Conservation (phyloP, 2,329 filamentous ascomycete genomes). For the Xylariaceae sp. region DNA sequence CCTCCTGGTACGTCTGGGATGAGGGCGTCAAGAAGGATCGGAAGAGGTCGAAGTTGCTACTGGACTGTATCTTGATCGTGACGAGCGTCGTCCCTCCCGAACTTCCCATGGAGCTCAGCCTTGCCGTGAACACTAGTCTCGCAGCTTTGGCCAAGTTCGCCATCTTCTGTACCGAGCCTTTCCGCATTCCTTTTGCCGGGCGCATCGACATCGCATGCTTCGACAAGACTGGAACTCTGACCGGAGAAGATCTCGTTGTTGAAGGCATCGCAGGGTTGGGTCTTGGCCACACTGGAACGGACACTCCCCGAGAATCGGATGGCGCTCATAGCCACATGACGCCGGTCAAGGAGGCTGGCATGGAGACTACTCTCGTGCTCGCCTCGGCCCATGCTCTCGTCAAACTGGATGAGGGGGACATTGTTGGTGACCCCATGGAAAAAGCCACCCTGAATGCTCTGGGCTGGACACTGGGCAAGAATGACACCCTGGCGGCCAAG, state of each 20-base stretch:
- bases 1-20: slow-evolving; percentile 98
- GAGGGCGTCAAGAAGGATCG: slow-evolving; percentile 91
- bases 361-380: slow-evolving; percentile 86
- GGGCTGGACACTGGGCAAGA: slow-evolving; percentile 86
- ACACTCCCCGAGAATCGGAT: slow-evolving; percentile 61
- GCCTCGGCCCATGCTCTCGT: slow-evolving; percentile 93
- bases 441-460: slow-evolving; percentile 87
- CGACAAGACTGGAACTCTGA: slow-evolving; percentile 95
- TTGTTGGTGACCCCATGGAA: slow-evolving; percentile 98
- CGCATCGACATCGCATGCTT: slow-evolving; percentile 96
- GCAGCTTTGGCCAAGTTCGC: slow-evolving; percentile 90
- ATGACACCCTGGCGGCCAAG: slow-evolving; percentile 74
- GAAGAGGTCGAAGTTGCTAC: slow-evolving; percentile 92
- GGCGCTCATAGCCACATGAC: slow-evolving; percentile 77
- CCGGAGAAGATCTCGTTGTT: slow-evolving; percentile 92
- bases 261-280: slow-evolving; percentile 90
- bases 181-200: slow-evolving; percentile 93
- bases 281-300: slow-evolving; percentile 59
- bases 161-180: slow-evolving; percentile 98
- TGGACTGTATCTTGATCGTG: slow-evolving; percentile 95
- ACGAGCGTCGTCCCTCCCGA: slow-evolving; percentile 98
- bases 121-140: slow-evolving; percentile 96
- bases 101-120: slow-evolving; percentile 92
- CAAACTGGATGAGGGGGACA: slow-evolving; percentile 91
- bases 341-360: slow-evolving; percentile 59